A percentile compares a stretch with the other conserved stretches of the same genome.
phyloP scores from a whole-genome alignment of 2,329 filamentous ascomycete genomes.

The Diaporthe citrichinensis region DNA sequence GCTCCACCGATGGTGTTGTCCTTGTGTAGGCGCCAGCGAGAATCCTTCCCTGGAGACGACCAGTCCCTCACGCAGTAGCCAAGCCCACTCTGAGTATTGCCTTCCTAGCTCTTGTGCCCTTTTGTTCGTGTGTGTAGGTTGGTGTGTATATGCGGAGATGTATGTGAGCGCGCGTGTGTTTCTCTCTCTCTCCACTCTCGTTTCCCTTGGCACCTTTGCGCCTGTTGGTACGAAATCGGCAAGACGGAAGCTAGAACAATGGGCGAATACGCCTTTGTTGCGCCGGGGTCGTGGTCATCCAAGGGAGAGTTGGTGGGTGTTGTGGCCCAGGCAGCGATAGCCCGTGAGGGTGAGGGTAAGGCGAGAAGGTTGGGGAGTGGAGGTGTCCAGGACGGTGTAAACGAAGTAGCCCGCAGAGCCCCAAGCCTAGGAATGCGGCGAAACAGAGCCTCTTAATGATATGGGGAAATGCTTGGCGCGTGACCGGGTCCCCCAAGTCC shows the following conservation, averaged over 20 bases:
- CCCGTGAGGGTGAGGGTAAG: slow-evolving; percentile 32
- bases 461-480: slow-evolving; percentile 43
- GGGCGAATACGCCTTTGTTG: slow-evolving; percentile 31
- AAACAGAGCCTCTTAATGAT: slow-evolving; percentile 40
- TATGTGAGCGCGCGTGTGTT: background rate
- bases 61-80: background rate
- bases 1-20: slow-evolving; percentile 10
- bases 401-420: slow-evolving; percentile 41
- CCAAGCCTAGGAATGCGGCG: slow-evolving; percentile 42
- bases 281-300: slow-evolving; percentile 34
- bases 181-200: background rate
- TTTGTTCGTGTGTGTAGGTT: background rate
- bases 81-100: background rate
- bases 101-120: slow-evolving; percentile 28
- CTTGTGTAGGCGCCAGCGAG: slow-evolving; percentile 4
- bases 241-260: background rate
- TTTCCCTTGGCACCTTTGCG: slow-evolving; percentile 28
- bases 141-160: background rate
- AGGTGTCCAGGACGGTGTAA: slow-evolving; percentile 38
- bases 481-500: slow-evolving; percentile 36
- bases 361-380: slow-evolving; percentile 38
- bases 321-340: slow-evolving; percentile 32
- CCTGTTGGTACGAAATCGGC: slow-evolving; percentile 20
- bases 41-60: background rate
- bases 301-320: slow-evolving; percentile 19